A percentile compares a stretch with the other conserved stretches of the same genome.
phyloP scores from a whole-genome alignment of 108 stramenopile species.

The Thalassiosira profunda region DNA sequence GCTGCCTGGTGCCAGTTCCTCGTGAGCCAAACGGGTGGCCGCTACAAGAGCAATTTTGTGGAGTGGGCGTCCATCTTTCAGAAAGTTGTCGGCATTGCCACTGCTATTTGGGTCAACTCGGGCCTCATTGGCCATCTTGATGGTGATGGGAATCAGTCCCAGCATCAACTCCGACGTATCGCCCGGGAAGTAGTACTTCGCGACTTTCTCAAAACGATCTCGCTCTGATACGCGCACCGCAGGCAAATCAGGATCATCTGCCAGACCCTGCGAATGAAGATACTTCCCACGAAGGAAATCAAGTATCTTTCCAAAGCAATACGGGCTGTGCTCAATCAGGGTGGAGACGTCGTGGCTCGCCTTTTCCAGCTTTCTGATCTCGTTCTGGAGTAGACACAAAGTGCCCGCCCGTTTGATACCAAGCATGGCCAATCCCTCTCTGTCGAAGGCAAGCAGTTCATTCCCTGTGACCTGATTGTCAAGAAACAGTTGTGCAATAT shows the following conservation, averaged over 20 bases:
- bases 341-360: conserved; percentile 9
- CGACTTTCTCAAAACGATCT: conserved; percentile 30
- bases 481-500: conserved; percentile 17
- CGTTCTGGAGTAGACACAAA: conserved; percentile 26
- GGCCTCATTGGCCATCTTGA: too few species aligned
- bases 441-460: conserved; percentile 27
- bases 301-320: conserved; percentile 44
- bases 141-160: too few species aligned
- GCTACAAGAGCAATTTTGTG: too few species aligned
- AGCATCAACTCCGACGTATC: too few species aligned
- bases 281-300: conserved; percentile 32
- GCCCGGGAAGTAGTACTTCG: conserved; percentile 30
- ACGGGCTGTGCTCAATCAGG: conserved; percentile 45
- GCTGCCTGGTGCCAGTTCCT: too few species aligned
- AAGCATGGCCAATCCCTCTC: conserved; percentile 27
- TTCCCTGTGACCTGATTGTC: conserved; percentile 22
- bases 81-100: too few species aligned
- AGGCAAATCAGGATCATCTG: conserved; percentile 11
- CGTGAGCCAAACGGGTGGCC: too few species aligned
- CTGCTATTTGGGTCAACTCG: too few species aligned
- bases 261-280: not conserved
- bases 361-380: conserved; percentile 21
- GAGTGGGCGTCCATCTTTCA: too few species aligned
- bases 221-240: conserved; percentile 7
- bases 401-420: conserved; percentile 25